These are phyloP conservation scores for Phytophthora pinifolia DNA, from an alignment of 352 stramenopile genomes.

Conservation along the genomic window DNA sequence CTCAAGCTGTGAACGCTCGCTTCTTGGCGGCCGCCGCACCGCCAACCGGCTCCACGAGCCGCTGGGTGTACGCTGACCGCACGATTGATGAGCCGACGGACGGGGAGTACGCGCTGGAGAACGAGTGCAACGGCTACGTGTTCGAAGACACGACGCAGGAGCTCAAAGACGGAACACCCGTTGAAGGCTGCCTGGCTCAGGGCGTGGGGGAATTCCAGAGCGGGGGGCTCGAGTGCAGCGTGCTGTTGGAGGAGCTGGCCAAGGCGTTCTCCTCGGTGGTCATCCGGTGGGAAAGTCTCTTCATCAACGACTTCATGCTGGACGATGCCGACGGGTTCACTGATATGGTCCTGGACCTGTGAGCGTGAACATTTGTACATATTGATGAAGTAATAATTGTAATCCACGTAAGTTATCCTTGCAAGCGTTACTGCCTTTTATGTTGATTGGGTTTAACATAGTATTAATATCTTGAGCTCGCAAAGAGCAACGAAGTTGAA, in stretches of 20 bases:
- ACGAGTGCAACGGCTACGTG: constrained; percentile 72
- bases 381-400: constrained; percentile 13
- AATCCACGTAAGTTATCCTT: constrained; percentile 25
- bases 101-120: constrained; percentile 45
- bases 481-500: no score
- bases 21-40: constrained; percentile 47
- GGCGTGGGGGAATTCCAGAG: constrained; percentile 56
- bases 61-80: constrained; percentile 53
- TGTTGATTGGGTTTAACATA: no score
- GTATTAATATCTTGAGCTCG: no score
- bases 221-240: constrained; percentile 40
- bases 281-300: constrained; percentile 67
- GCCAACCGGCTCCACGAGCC: constrained; percentile 38
- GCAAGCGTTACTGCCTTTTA: no score
- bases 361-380: constrained; percentile 6
- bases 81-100: constrained; percentile 48
- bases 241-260: constrained; percentile 58
- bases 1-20: constrained; percentile 47
- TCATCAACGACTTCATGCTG: constrained; percentile 70
- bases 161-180: constrained; percentile 32
- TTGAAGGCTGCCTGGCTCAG: constrained; percentile 56
- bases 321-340: constrained; percentile 35
- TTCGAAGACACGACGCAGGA: constrained; percentile 54
- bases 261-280: constrained; percentile 69
- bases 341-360: constrained; percentile 47